Percentiles rank a stretch among this genome's conserved stretches.
These are phyloP conservation scores for Tuber brumale DNA, from an alignment of 495 filamentous ascomycete species.

Conservation along the genomic window DNA sequence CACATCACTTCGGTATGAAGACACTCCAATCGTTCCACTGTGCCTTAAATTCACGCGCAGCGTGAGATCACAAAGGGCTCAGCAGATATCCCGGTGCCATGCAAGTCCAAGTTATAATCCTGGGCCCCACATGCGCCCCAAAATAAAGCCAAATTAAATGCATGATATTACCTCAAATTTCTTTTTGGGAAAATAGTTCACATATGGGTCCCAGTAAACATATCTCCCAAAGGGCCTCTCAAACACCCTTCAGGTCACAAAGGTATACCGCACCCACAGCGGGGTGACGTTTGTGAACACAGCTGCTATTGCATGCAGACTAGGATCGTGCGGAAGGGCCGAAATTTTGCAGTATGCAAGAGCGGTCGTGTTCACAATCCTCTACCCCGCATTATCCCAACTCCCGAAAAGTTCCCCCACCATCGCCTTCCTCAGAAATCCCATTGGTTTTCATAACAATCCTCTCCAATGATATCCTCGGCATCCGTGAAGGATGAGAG, in stretches of 20 bases:
- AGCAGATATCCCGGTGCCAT: background rate
- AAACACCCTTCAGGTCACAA: background rate
- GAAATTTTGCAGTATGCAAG: background rate
- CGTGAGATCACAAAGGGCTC: background rate
- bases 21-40: background rate
- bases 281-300: background rate
- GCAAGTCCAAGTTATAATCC: background rate
- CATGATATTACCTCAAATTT: background rate
- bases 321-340: background rate
- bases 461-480: background rate
- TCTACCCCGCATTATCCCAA: background rate
- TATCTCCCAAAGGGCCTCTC: background rate
- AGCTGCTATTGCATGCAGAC: background rate
- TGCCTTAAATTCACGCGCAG: background rate
- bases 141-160: background rate
- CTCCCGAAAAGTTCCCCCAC: background rate
- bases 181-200: background rate
- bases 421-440: background rate
- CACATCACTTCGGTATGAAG: background rate
- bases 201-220: too few species aligned
- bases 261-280: too few species aligned
- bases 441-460: background rate
- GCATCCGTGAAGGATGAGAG: background rate
- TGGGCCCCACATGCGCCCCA: background rate
- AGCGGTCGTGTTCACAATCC: background rate